Percentiles rank a stretch among this genome's conserved stretches.
Evolutionary conservation across 257 asterid species (phyloP).

Genomic region (Agastache rugosa): DNA sequence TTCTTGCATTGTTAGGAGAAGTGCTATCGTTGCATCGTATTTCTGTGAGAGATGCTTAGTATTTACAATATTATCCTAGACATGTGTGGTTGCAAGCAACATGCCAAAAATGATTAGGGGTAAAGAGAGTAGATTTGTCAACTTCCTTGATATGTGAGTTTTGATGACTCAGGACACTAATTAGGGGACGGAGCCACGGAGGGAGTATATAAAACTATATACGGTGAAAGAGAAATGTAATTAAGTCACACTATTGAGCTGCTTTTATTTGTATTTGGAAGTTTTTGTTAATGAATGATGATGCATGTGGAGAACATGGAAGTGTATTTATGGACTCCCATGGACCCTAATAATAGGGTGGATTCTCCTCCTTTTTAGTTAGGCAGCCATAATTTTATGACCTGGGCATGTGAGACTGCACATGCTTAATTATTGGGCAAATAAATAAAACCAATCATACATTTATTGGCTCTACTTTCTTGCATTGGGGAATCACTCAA

Average conservation of each 20-base stretch:
- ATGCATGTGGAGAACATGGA: conserved; percentile 63
- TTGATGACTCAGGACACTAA: too few species aligned
- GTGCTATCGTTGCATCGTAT: not conserved
- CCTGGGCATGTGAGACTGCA: conserved; percentile 57
- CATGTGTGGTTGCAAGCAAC: not conserved
- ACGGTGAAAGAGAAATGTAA: conserved; percentile 9
- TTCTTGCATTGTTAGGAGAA: not conserved
- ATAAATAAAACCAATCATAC: conserved; percentile 35
- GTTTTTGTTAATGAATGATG: conserved; percentile 22
- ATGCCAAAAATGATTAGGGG: not conserved
- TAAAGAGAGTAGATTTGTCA: too few species aligned
- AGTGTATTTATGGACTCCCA: conserved; percentile 23
- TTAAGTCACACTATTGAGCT: not conserved
- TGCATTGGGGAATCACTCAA: conserved; percentile 27
- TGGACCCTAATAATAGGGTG: conserved; percentile 46
- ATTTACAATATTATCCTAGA: not conserved
- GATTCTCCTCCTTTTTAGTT: conserved; percentile 41
- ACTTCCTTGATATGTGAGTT: too few species aligned
- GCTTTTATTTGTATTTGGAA: not conserved
- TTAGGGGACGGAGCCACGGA: too few species aligned
- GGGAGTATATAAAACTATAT: not conserved
- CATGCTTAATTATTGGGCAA: conserved; percentile 54
- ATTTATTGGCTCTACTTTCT: conserved; percentile 43
- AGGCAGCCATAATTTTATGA: conserved; percentile 32
- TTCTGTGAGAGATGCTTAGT: not conserved